Percentiles rank a stretch among this genome's conserved stretches.
These are phyloP conservation scores for Fusarium sp. DNA, from an alignment of 2,329 filamentous ascomycete species.

Conservation along the genomic window DNA sequence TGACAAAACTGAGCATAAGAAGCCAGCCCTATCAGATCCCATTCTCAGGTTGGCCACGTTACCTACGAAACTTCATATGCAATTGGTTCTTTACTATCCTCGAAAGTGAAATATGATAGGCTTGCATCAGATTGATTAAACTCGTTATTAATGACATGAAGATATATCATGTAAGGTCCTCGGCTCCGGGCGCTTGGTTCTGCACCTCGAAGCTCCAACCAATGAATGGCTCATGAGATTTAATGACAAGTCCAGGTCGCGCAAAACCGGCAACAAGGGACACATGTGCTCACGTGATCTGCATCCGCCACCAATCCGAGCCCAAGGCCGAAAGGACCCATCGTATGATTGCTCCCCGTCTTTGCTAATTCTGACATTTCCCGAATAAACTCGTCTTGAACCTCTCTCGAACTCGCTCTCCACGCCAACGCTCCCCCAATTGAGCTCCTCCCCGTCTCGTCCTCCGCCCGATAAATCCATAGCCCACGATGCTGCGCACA, in stretches of 20 bases:
- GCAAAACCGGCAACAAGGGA: constrained; percentile 34
- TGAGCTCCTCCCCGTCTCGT: constrained; percentile 38
- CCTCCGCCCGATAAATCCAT: constrained; percentile 23
- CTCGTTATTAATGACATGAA: not conserved
- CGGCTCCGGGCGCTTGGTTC: constrained; percentile 3
- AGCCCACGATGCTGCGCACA: constrained; percentile 63
- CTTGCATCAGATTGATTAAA: not conserved
- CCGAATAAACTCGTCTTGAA: constrained; percentile 42
- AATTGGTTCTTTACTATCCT: not conserved
- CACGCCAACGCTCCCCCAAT: constrained; percentile 48
- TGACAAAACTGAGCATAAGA: not conserved
- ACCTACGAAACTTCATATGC: too few species aligned
- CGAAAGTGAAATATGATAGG: not conserved
- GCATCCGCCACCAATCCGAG: constrained; percentile 16
- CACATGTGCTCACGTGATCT: constrained; percentile 5
- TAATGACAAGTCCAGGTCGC: constrained; percentile 18
- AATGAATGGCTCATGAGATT: constrained; percentile 24
- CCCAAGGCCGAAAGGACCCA: constrained; percentile 30
- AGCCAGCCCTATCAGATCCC: too few species aligned
- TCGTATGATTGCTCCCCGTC: constrained; percentile 45
- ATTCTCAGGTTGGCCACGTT: too few species aligned
- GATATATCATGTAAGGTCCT: not conserved
- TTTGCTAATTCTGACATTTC: constrained; percentile 33
- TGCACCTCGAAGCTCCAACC: constrained; percentile 10
- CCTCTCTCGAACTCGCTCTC: constrained; percentile 33